A percentile compares a stretch with the other conserved stretches of the same genome.
Evolutionary conservation across 179 eudicot species (phyloP).

Genomic region (Sideroxylon spinosum): DNA sequence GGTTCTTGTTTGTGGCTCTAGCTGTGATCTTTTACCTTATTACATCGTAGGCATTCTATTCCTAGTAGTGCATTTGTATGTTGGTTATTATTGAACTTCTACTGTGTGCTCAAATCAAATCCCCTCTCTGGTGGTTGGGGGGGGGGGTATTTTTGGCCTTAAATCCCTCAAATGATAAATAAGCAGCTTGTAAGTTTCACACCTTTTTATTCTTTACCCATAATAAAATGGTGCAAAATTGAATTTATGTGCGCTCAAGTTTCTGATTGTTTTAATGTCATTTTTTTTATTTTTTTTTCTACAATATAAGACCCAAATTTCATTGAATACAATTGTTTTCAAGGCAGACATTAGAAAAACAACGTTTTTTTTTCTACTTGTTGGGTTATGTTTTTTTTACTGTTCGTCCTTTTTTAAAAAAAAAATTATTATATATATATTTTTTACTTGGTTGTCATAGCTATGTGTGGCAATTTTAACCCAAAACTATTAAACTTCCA

Average conservation of each 20-base stretch:
- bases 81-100: slow-evolving; percentile 3
- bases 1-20: slow-evolving; percentile 28
- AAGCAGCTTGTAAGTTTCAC: background rate
- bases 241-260: background rate
- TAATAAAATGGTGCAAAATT: background rate
- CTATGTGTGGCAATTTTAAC: too few relatives aligned
- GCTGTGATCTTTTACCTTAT: slow-evolving; percentile 23
- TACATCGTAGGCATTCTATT: slow-evolving; percentile 11
- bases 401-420: background rate
- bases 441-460: background rate
- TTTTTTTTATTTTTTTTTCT: too few relatives aligned
- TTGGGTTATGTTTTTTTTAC: background rate
- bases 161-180: too few relatives aligned
- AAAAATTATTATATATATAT: background rate
- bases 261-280: too few relatives aligned
- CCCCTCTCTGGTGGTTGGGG: too few relatives aligned
- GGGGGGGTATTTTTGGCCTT: too few relatives aligned
- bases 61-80: slow-evolving; percentile 16
- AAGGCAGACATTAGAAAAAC: background rate
- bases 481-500: too few relatives aligned
- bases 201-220: background rate
- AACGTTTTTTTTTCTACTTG: background rate
- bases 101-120: background rate
- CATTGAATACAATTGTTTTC: background rate
- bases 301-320: background rate